Evolutionary conservation across 495 filamentous ascomycete genomes (phyloP), one percentile per base, ranked within the genome.

Genomic region (Pyrenula massariospora): DNA sequence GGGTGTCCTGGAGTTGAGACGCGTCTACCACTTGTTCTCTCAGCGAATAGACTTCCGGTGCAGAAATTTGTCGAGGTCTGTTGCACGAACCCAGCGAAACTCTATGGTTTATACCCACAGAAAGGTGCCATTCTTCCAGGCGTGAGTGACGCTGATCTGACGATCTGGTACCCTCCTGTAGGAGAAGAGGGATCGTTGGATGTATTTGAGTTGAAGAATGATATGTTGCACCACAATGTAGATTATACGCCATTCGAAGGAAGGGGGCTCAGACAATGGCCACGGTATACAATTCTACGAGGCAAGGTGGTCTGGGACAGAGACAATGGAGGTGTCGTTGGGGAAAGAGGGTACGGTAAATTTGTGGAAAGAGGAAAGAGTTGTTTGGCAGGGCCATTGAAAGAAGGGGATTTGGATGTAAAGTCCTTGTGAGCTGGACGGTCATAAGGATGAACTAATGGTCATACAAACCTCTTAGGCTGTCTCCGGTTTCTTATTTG

Each of bases 1-100:
- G 82, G 81, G 0, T 68, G 76, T n/a, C 79, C 81, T 0, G 82
- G 82, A 0, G 66, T 85, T 8, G 81, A 84, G 63, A 84, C 80
- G 11, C 65, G 81, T n/a, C 63, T 85, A 31, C 64, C 80, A 10
- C 63, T 78, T 3, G 59, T 72, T 0, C 69, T 76, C 54, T 54
- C 51, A 15, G 70, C 67, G n/a, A 70, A 72, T n/a, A 68, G 73
- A 10, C 62, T 85, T 10, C 65, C 70, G 0, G 58, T 77, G 1
- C 74, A 75, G 56, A 78, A 76, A 53, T 84, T 83, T 63, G 82
- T 85, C 19, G 76, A 84, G 64, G 63, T 85, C 5, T 79, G 75
- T 0, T 66, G 69, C 3, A 74, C 79, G 0, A 83, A 84, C 58
- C 70, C 81, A 12, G 81, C 81, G 0, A 85, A 84, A 70, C 62